Evolutionary conservation across 768 basidiomycete genomes (phyloP).

Genomic region (Jaapia argillacea): DNA sequence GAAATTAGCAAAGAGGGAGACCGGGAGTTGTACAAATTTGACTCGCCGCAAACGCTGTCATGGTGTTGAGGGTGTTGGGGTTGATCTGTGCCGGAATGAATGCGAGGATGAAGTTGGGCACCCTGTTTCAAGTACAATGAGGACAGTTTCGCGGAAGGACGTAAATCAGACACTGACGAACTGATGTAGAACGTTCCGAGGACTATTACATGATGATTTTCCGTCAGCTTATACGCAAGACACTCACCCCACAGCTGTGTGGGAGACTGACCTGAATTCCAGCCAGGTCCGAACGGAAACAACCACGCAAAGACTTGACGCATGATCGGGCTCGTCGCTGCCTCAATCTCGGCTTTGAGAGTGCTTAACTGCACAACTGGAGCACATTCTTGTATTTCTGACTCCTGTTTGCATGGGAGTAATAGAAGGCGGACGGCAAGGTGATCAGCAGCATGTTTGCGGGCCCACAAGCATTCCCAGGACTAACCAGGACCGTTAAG

Average conservation of each 20-base stretch:
- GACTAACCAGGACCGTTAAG: too few species aligned
- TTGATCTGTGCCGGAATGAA: slow-evolving; percentile 89
- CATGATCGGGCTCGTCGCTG: slow-evolving; percentile 62
- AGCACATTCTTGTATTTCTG: slow-evolving; percentile 31
- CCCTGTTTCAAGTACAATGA: slow-evolving; percentile 34
- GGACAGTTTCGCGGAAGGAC: slow-evolving; percentile 10
- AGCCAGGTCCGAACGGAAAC: slow-evolving; percentile 86
- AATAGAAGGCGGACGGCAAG: too few species aligned
- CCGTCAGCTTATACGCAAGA: too few species aligned
- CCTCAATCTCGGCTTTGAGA: slow-evolving; percentile 54
- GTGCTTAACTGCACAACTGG: slow-evolving; percentile 37
- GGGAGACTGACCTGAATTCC: slow-evolving; percentile 65
- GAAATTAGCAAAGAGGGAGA: slow-evolving; percentile 10
- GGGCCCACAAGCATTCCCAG: too few species aligned
- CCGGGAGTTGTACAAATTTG: slow-evolving; percentile 5
- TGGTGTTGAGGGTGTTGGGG: slow-evolving; percentile 78
- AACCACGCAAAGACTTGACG: slow-evolving; percentile 69
- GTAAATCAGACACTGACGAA: slow-evolving; percentile 50
- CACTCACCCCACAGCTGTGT: too few species aligned
- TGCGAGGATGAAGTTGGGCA: slow-evolving; percentile 91
- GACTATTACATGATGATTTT: slow-evolving; percentile 28
- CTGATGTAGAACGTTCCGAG: slow-evolving; percentile 94
- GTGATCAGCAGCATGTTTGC: too few species aligned
- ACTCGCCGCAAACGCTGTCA: slow-evolving; percentile 87
- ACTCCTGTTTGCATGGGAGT: too few species aligned